These are phyloP conservation scores for Candida chilensis DNA, from an alignment of 805 yeast genomes.

Conservation along the genomic window DNA sequence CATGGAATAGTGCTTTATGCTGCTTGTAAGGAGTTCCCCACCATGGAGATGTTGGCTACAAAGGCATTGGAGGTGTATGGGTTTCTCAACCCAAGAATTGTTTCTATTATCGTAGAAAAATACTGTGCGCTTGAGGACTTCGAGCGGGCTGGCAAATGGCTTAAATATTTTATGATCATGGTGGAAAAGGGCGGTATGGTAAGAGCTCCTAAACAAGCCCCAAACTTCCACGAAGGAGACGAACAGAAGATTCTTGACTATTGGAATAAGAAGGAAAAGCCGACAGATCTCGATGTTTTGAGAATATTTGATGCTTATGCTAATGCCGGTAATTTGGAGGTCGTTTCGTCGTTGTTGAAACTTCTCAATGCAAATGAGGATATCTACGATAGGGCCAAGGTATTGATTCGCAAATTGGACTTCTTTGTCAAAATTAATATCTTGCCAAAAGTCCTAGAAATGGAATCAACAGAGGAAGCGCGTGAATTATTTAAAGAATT, in stretches of 20 bases:
- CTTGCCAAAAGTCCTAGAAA: not conserved
- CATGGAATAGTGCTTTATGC: slow-evolving; percentile 31
- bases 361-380: not conserved
- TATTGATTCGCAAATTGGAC: not conserved
- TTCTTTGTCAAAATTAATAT: not conserved
- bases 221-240: not conserved
- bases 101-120: not conserved
- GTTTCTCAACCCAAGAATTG: not conserved
- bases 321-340: not conserved
- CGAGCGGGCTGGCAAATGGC: not conserved
- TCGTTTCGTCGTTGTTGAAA: not conserved
- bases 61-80: too few species aligned
- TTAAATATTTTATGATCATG: not conserved
- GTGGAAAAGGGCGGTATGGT: not conserved
- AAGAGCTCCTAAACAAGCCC: not conserved
- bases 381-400: not conserved
- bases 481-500: not conserved
- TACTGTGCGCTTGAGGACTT: not conserved
- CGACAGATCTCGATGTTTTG: not conserved
- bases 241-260: too few species aligned
- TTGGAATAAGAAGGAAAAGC: not conserved
- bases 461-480: not conserved
- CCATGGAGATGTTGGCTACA: too few species aligned
- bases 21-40: too few species aligned
- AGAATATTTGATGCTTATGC: not conserved